These are phyloP conservation scores for Chlorella sp. DNA, from an alignment of 139 green algal genomes.

Conservation along the genomic window DNA sequence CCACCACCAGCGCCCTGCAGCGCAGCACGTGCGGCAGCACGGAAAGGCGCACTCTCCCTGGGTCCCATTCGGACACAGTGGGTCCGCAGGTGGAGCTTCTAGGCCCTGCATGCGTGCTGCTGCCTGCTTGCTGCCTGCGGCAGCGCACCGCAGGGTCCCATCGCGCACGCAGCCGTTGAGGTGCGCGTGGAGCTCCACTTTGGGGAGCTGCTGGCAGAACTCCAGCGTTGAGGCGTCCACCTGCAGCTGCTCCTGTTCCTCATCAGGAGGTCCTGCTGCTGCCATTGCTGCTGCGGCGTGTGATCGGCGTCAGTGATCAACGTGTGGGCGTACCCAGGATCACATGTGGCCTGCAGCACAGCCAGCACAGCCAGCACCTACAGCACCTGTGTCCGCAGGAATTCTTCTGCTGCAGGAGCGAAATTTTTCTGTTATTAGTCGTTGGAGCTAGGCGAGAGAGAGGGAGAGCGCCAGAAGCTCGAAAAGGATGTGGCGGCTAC, in stretches of 20 bases:
- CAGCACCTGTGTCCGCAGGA: no score
- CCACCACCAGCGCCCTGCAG: slow-evolving; percentile 35
- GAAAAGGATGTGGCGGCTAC: no score
- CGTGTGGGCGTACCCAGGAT: no score
- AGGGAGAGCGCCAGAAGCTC: no score
- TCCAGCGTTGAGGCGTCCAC: slow-evolving; percentile 11
- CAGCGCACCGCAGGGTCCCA: slow-evolving; percentile 22
- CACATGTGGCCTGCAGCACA: not conserved
- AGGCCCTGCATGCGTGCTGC: not conserved
- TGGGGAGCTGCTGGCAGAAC: slow-evolving; percentile 63
- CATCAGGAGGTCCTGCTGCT: no score
- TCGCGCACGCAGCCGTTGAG: slow-evolving; percentile 67
- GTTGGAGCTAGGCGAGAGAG: no score
- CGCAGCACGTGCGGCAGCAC: not conserved
- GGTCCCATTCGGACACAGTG: no score
- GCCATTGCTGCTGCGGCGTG: not conserved
- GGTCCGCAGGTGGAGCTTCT: not conserved
- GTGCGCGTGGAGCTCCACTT: slow-evolving; percentile 85
- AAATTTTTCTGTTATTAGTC: no score
- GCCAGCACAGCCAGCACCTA: not conserved
- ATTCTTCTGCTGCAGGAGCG: no score
- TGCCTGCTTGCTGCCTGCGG: not conserved
- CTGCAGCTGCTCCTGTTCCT: not conserved
- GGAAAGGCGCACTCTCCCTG: not conserved
- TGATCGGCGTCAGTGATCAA: no score